Conservation (phyloP, 495 filamentous ascomycete species). For the Monascus purpureus region DNA sequence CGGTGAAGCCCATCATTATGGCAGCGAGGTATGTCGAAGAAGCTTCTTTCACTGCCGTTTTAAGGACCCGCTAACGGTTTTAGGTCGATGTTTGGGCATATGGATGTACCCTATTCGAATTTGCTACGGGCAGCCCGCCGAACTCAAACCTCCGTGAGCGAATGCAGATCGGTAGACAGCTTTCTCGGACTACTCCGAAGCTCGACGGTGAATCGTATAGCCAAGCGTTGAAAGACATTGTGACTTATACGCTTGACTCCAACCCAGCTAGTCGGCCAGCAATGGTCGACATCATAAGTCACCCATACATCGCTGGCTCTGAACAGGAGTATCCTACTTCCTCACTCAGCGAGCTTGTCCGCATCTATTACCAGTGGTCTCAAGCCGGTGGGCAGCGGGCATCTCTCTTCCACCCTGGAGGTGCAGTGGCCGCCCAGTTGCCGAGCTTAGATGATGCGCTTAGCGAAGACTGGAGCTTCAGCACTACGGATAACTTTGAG, state of each 20-base stretch:
- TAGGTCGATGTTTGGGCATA: slow-evolving; percentile 93
- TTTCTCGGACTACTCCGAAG: slow-evolving; percentile 45
- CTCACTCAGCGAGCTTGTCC: slow-evolving; percentile 57
- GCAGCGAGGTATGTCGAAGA: slow-evolving; percentile 32
- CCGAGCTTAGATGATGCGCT: slow-evolving; percentile 27
- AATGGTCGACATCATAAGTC: slow-evolving; percentile 32
- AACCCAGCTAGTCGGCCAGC: slow-evolving; percentile 62
- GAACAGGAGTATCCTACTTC: slow-evolving; percentile 53
- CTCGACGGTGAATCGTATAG: slow-evolving; percentile 69
- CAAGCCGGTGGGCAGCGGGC: slow-evolving; percentile 65
- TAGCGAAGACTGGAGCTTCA: slow-evolving; percentile 82
- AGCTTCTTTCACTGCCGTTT: not conserved
- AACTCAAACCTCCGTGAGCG: slow-evolving; percentile 34
- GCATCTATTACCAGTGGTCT: slow-evolving; percentile 77
- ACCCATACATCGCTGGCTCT: slow-evolving; percentile 41
- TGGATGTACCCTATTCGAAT: slow-evolving; percentile 79
- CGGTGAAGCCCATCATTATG: slow-evolving; percentile 35
- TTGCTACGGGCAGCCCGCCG: slow-evolving; percentile 80
- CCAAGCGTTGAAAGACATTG: slow-evolving; percentile 54
- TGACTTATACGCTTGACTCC: slow-evolving; percentile 66
- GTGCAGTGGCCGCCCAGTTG: slow-evolving; percentile 51
- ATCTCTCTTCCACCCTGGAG: slow-evolving; percentile 66
- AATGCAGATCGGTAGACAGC: slow-evolving; percentile 45
- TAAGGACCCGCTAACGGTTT: slow-evolving; percentile 7
- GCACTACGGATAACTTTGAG: slow-evolving; percentile 74